Evolutionary conservation across 106 monocot species (phyloP).

Genomic region (Dioscorea zingiberensis): DNA sequence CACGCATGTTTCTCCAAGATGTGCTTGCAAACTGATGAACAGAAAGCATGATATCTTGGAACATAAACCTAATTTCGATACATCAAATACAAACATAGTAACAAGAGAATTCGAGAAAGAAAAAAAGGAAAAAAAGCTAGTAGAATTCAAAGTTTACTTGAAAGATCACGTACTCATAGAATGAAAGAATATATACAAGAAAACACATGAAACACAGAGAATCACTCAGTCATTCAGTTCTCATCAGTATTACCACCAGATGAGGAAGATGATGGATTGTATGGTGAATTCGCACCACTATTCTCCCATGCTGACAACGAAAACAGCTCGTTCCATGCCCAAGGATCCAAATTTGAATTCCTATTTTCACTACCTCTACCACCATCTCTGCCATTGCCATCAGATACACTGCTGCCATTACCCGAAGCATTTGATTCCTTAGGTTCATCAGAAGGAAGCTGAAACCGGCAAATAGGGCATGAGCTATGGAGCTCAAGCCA

Average conservation of each 20-base stretch:
- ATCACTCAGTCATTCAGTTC: not conserved
- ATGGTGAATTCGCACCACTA: conserved; percentile 12
- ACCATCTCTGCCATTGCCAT: not conserved
- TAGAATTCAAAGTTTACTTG: conserved; percentile 1
- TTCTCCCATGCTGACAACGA: conserved; percentile 16
- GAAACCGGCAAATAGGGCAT: conserved; percentile 79
- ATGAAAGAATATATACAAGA: conserved; percentile 13
- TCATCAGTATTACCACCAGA: not conserved
- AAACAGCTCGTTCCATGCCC: conserved; percentile 34
- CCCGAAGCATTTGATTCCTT: conserved; percentile 14
- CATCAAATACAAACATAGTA: not conserved
- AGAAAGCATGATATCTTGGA: not conserved
- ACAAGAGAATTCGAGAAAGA: not conserved
- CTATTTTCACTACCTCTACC: conserved; percentile 12
- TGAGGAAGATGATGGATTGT: not conserved
- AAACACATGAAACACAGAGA: not conserved
- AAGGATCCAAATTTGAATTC: not conserved
- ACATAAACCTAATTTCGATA: not conserved
- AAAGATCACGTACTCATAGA: not conserved
- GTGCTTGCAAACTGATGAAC: not conserved
- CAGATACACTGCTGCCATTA: conserved; percentile 1
- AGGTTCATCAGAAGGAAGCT: conserved; percentile 50
- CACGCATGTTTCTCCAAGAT: not conserved
- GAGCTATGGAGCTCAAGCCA: conserved; percentile 88
- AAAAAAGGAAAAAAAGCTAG: not conserved